Percentiles rank a stretch among this genome's conserved stretches.
Evolutionary conservation across 2,329 filamentous ascomycete genomes (phyloP).

Genomic region (Hortaea werneckii): DNA sequence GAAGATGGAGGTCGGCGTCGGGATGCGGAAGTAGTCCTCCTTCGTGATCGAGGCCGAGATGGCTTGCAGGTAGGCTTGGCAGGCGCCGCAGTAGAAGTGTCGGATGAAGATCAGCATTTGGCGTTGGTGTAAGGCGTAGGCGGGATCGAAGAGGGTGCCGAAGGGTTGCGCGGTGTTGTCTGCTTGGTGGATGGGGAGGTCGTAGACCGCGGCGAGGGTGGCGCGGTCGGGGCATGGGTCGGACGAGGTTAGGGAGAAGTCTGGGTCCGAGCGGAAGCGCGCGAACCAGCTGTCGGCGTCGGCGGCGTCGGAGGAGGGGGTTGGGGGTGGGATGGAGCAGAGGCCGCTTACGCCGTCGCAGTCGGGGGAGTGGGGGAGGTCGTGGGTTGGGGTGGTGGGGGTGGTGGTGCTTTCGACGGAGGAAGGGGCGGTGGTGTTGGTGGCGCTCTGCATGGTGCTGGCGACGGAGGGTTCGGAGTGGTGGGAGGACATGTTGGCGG

Average conservation of each 20-base stretch:
- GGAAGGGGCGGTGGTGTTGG: slow-evolving; percentile 1
- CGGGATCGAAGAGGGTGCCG: slow-evolving; percentile 51
- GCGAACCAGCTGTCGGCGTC: slow-evolving; percentile 26
- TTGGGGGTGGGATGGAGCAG: not conserved
- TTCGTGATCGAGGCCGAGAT: slow-evolving; percentile 24
- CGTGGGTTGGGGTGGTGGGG: slow-evolving; percentile 5
- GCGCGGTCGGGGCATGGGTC: slow-evolving; percentile 26
- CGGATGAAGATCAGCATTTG: slow-evolving; percentile 32
- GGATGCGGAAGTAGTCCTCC: slow-evolving; percentile 27
- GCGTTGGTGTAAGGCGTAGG: slow-evolving; percentile 25
- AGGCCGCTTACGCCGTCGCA: not conserved
- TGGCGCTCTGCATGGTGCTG: slow-evolving; percentile 4
- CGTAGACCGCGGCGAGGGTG: slow-evolving; percentile 22
- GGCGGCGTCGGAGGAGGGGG: not conserved
- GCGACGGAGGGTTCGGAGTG: slow-evolving; percentile 10
- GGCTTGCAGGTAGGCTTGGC: slow-evolving; percentile 28
- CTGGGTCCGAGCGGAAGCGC: slow-evolving; percentile 22
- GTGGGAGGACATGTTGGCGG: slow-evolving; percentile 3
- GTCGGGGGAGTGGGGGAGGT: not conserved
- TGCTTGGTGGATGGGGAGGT: slow-evolving; percentile 46
- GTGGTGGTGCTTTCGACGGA: not conserved
- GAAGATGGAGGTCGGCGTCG: slow-evolving; percentile 27
- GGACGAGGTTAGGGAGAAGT: slow-evolving; percentile 14
- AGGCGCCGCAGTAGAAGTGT: slow-evolving; percentile 34
- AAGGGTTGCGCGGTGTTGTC: slow-evolving; percentile 52